Evolutionary conservation across 2,329 filamentous ascomycete genomes (phyloP), one percentile per base, ranked within the genome.

Genomic region (Epichloe brachyelytri): DNA sequence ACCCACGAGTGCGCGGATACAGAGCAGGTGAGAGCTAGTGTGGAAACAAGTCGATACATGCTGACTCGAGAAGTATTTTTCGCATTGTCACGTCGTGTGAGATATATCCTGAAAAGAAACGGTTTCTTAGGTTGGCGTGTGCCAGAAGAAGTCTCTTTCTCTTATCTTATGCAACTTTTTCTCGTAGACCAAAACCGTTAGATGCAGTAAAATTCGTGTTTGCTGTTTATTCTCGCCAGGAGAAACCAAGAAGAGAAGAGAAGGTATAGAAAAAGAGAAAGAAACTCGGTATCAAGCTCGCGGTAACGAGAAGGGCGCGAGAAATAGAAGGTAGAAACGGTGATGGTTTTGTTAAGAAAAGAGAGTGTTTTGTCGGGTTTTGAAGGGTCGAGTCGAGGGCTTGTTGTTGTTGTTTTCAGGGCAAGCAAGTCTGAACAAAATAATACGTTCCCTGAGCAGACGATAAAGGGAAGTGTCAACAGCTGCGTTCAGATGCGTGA

Each of bases 1-100:
- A 91, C 77, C 90, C 90, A 96, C 17, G 82, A 85, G 68, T 96
- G 91, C 37, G 80, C 83, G 26, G 57, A 58, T 36, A 61, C 65
- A 5, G 58, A 49, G 37, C 53, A 53, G 10, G 55, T 57, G 46
- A 71, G 55, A 39, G 69, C 61, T 26, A 71, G 53, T 4, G 59
- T 49, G 39, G 58, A 53, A 17, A 54, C 55, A 37, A 65, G 52
- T 8, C 48, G 50, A 33, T 19, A 34, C 26, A 43, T 19, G 34
- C 46, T 54, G 37, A 41, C 17, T 11, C 43, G 17, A 30, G 37
- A 30, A 20, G 48, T 26, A 12, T 11, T 38, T 30, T 44, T 8
- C 12, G 20, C 49, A 51, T 49, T 10, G 43, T 51, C 20, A 20
- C 17, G 33, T 37, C 10, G 26, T 34, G 33, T 20, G 41, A 12